Evolutionary conservation across 2,329 filamentous ascomycete species (phyloP).

Genomic region (Xylaria sp.): DNA sequence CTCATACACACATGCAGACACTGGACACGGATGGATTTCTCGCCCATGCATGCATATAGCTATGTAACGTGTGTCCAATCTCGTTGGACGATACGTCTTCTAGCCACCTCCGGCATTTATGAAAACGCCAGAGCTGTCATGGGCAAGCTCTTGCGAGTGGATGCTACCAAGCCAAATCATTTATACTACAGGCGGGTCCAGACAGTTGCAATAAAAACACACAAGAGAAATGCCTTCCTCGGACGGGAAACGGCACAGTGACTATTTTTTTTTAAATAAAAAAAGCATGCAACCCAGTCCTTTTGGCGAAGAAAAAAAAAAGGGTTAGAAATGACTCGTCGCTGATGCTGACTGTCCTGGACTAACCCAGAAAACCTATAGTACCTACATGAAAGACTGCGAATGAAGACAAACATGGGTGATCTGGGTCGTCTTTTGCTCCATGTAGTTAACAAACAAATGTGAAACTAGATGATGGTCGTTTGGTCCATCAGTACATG

Average conservation of each 20-base stretch:
- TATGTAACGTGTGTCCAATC: constrained; percentile 34
- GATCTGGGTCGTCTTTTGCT: not conserved
- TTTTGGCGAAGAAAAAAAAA: not conserved
- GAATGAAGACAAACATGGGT: not conserved
- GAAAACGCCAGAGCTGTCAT: constrained; percentile 1
- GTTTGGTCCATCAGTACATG: not conserved
- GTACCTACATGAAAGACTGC: not conserved
- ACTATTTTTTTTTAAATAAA: too few species aligned
- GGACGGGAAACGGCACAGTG: not conserved
- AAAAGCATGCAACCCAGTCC: too few species aligned
- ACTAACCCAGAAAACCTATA: not conserved
- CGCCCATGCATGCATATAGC: constrained; percentile 29
- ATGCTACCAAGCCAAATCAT: constrained; percentile 9
- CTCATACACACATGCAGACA: constrained; percentile 35
- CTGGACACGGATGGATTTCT: constrained; percentile 21
- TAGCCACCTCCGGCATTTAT: constrained; percentile 27
- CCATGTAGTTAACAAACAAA: not conserved
- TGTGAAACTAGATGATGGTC: not conserved
- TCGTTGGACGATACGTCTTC: constrained; percentile 25
- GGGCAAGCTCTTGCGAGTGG: constrained; percentile 11
- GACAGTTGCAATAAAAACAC: not conserved
- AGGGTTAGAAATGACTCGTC: not conserved
- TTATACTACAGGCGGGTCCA: not conserved
- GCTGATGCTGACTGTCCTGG: constrained; percentile 3
- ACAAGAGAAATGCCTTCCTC: not conserved